Evolutionary conservation across 2,329 filamentous ascomycete species (phyloP).

Genomic region (Leptographium galeiforme): DNA sequence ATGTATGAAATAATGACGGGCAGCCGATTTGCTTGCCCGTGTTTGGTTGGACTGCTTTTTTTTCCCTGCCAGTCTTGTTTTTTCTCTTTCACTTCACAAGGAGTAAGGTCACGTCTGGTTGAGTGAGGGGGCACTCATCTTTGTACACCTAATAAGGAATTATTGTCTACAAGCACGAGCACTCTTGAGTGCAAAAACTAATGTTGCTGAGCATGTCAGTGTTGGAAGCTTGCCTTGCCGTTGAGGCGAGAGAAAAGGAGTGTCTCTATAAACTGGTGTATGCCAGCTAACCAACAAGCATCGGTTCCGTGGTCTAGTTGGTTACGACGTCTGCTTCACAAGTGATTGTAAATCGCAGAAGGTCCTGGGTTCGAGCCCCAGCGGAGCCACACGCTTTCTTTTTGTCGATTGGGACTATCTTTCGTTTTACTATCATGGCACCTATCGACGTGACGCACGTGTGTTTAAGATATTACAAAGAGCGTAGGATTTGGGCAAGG

Average conservation of each 20-base stretch:
- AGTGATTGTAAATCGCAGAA: slow-evolving; percentile 10
- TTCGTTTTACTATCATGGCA: background rate
- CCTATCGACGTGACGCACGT: too few relatives aligned
- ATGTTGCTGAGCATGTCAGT: too few relatives aligned
- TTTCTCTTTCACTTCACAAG: background rate
- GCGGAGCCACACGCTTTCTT: slow-evolving; percentile 11
- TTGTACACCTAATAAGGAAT: too few relatives aligned
- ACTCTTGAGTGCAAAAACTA: too few relatives aligned
- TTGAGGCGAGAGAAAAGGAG: too few relatives aligned
- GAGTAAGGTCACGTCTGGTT: background rate
- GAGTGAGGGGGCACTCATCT: background rate
- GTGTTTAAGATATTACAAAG: too few relatives aligned
- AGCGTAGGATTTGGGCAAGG: too few relatives aligned
- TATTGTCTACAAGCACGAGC: too few relatives aligned
- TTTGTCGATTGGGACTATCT: background rate
- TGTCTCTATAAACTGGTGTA: too few relatives aligned
- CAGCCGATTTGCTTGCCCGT: background rate
- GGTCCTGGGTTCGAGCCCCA: slow-evolving; percentile 16
- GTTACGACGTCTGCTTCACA: slow-evolving; percentile 16
- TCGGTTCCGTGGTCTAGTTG: slow-evolving; percentile 15
- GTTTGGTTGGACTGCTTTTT: background rate
- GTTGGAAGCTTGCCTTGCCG: too few relatives aligned
- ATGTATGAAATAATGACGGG: background rate
- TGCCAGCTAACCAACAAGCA: background rate
- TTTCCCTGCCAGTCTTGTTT: background rate